Percentiles rank a stretch among this genome's conserved stretches.
These are phyloP conservation scores for Moesziomyces aphidis DNA, from an alignment of 1,284 basidiomycete species.

Conservation along the genomic window DNA sequence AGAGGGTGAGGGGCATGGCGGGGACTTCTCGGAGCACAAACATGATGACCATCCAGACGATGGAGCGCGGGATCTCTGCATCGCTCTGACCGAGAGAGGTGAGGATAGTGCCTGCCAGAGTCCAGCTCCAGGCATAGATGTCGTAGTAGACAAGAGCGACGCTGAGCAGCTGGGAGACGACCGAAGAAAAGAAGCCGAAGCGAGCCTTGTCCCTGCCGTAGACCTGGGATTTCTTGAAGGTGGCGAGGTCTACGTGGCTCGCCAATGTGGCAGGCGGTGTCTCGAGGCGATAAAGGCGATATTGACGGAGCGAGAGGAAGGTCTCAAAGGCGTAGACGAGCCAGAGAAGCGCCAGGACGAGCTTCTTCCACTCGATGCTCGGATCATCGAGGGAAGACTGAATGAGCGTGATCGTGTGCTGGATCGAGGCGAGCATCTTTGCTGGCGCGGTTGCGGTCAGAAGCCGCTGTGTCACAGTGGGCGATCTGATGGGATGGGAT, in stretches of 20 bases:
- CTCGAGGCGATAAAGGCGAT: constrained; percentile 81
- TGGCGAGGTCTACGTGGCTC: constrained; percentile 78
- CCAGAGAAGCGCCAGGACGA: constrained; percentile 81
- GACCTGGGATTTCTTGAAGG: constrained; percentile 86
- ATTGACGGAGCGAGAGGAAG: constrained; percentile 87
- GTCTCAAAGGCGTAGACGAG: constrained; percentile 83
- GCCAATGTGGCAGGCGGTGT: constrained; percentile 82
- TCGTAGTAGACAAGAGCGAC: constrained; percentile 80
- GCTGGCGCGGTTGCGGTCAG: too few relatives aligned
- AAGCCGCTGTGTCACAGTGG: not conserved
- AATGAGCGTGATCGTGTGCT: constrained; percentile 26
- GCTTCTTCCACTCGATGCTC: constrained; percentile 77
- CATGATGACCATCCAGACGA: constrained; percentile 74
- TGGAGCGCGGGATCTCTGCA: constrained; percentile 81
- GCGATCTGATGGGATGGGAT: not conserved
- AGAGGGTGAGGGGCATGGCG: constrained; percentile 76
- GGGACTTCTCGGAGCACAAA: constrained; percentile 70
- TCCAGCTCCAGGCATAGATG: constrained; percentile 85
- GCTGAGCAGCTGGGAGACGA: constrained; percentile 80
- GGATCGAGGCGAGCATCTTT: constrained; percentile 35
- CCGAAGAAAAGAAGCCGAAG: constrained; percentile 79
- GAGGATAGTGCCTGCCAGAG: constrained; percentile 72
- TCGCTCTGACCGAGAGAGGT: constrained; percentile 31
- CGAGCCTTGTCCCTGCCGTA: constrained; percentile 94
- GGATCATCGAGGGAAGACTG: constrained; percentile 60